Evolutionary conservation across 306 rosid genomes (phyloP), one percentile per base, ranked within the genome.

Genomic region (Acacia melanoxylon): DNA sequence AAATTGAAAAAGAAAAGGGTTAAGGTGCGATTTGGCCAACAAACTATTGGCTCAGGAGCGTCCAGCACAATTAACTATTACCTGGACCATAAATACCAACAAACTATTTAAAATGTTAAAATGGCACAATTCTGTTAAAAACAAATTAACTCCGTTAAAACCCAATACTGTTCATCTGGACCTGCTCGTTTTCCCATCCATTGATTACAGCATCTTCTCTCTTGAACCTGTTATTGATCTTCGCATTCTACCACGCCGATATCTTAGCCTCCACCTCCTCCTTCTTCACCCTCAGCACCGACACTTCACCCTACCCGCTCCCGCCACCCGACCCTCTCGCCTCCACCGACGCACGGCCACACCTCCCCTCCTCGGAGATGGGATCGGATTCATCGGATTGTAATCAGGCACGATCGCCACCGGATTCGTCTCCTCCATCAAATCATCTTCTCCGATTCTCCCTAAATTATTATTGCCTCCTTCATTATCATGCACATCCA

Each of bases 181-280:
- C 94, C 68, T 93, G 94, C 83, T 92, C 99, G 76, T 84, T 89
- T 80, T 96, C 98, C 96, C 96, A 90, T 0, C 99, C 99, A 65
- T 90, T 85, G 75, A 93, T 88, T 0, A 93, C 84, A n/a, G 99
- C 98, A 31, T 92, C 98, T 45, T 96, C 99, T 67, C 99, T 89
- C 91, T 96, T 96, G 76, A 91, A 91, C 86, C 99, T 86, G 80
- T 96, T 96, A 49, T 96, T 96, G 16, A 96, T 77, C 87, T 96
- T 96, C 17, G 97, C 94, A 78, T 96, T 93, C 83, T 92, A 98
- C 99, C 99, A 96, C 3, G 99, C 99, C 15, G 87, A 88, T 72
- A 93, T 93, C 94, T 96, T 96, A 3, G 98, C 68, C 68, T 96
- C 99, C 86, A 96, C 97, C 88, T 96, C 99, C 75, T 96, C 99